Percentiles rank a stretch among this genome's conserved stretches.
phyloP scores from a whole-genome alignment of 2,329 filamentous ascomycete genomes.

The Dothideomycetes sp. region DNA sequence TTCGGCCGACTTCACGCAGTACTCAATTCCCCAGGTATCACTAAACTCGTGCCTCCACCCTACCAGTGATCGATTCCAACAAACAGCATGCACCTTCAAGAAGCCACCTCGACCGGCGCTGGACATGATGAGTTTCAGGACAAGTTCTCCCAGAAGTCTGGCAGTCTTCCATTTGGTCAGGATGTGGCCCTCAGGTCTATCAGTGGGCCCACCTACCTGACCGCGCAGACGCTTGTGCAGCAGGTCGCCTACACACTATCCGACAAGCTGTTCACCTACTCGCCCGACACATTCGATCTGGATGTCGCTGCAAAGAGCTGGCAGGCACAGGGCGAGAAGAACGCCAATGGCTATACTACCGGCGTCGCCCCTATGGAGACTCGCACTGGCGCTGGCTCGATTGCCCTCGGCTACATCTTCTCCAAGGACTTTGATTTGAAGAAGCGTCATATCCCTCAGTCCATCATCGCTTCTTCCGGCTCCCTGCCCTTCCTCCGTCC shows the following conservation, averaged over 20 bases:
- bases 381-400: constrained; percentile 74
- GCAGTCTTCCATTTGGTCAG: constrained; percentile 42
- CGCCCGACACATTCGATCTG: constrained; percentile 83
- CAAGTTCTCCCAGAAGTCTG: constrained; percentile 31
- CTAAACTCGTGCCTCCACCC: not conserved
- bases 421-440: constrained; percentile 88
- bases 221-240: constrained; percentile 85
- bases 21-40: too few relatives aligned
- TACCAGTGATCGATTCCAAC: not conserved
- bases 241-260: constrained; percentile 92
- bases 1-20: too few relatives aligned
- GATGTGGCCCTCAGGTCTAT: constrained; percentile 47
- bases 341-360: constrained; percentile 73
- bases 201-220: constrained; percentile 82
- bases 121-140: constrained; percentile 3
- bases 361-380: constrained; percentile 74
- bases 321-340: constrained; percentile 58
- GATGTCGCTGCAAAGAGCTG: constrained; percentile 74
- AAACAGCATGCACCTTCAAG: constrained; percentile 21
- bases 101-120: constrained; percentile 19
- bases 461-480: constrained; percentile 75
- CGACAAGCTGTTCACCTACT: constrained; percentile 96
- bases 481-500: constrained; percentile 69
- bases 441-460: constrained; percentile 86
- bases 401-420: constrained; percentile 94